Conservation (phyloP, 1,139 yeast species). For the Candida freyschussii region DNA sequence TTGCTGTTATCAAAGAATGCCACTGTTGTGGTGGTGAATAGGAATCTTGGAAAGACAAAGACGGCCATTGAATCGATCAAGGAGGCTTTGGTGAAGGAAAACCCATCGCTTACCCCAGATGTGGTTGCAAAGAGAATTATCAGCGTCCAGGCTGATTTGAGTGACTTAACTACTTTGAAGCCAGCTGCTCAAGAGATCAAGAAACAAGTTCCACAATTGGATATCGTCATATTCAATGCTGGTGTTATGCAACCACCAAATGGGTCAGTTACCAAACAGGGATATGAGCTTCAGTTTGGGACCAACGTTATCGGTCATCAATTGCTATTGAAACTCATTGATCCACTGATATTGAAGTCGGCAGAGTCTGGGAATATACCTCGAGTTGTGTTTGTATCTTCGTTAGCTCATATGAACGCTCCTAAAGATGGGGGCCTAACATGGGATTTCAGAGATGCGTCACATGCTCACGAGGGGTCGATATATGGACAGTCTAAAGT, state of each 20-base stretch:
- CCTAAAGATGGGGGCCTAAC: constrained; percentile 37
- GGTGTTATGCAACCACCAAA: constrained; percentile 44
- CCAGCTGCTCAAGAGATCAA: constrained; percentile 36
- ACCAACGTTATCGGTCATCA: constrained; percentile 48
- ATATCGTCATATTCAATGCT: constrained; percentile 47
- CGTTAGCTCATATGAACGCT: constrained; percentile 35
- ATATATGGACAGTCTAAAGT: constrained; percentile 48
- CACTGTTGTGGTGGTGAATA: constrained; percentile 38
- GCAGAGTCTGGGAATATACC: constrained; percentile 15
- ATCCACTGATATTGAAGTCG: constrained; percentile 34
- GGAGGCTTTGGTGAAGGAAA: constrained; percentile 18
- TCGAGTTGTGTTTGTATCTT: constrained; percentile 46
- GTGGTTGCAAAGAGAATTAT: constrained; percentile 22
- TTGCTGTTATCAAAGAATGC: constrained; percentile 40
- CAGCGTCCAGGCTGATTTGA: constrained; percentile 36
- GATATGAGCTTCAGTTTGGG: constrained; percentile 44
- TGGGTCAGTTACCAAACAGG: constrained; percentile 37
- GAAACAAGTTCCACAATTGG: constrained; percentile 29
- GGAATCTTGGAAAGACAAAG: constrained; percentile 34
- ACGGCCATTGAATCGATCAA: constrained; percentile 32
- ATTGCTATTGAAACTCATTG: constrained; percentile 40
- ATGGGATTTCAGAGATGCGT: constrained; percentile 30
- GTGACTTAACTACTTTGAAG: constrained; percentile 41
- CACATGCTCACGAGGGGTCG: constrained; percentile 4
- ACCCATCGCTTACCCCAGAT: constrained; percentile 1